Base-by-base conservation (phyloP, 2,329 filamentous ascomycete genomes). In the Plectosphaerella sp. region DNA sequence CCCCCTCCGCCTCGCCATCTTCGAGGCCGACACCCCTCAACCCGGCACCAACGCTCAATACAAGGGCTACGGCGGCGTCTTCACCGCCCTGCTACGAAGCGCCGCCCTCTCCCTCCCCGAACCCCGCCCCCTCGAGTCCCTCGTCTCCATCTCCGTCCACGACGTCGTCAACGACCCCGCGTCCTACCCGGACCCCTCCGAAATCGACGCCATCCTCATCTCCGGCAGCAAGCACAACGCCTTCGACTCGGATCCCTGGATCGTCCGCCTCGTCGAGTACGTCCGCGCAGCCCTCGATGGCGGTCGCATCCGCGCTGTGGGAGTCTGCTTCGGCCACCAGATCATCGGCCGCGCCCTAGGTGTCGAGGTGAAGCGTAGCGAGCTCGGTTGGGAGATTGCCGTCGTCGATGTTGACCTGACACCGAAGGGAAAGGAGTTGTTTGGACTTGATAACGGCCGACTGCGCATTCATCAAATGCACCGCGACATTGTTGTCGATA, bases 281-380 rank as follows among this genome's bases (percentile, higher is more conserved):
- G 83, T 80, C 48, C 73, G 77, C 57, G 60, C 70, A 6, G 74
- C 88, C 3, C 75, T 89, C 35, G 74, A 75, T 12, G 79, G 86
- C 57, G 73, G 78, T 24, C 75, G 83, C 1, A 80, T 94, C 8
- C 80, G 83, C 36, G 70, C 92, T n/a, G 76, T 96, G 15, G 91
- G 90, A 11, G 79, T 94, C 15, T 96, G 91, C 69, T 96, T 93
- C 67, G 91, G 91, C 5, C 91, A 95, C 66, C 90, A 96, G 72
- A 91, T 96, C 61, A 72, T 94, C 43, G 89, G 81, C 1, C 78
- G 90, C 49, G 88, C 89, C 1, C 65, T 92, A 59, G 88, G 84
- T 4, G 79, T 72, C 18, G 79, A 81, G 59, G 87, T 95, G 3
- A 84, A 77, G 36, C 73, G 83, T 50, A 89, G 82, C 64, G 77